Evolutionary conservation across 2,329 filamentous ascomycete species (phyloP), one percentile per base, ranked within the genome.

Genomic region (Botrytis byssoidea): DNA sequence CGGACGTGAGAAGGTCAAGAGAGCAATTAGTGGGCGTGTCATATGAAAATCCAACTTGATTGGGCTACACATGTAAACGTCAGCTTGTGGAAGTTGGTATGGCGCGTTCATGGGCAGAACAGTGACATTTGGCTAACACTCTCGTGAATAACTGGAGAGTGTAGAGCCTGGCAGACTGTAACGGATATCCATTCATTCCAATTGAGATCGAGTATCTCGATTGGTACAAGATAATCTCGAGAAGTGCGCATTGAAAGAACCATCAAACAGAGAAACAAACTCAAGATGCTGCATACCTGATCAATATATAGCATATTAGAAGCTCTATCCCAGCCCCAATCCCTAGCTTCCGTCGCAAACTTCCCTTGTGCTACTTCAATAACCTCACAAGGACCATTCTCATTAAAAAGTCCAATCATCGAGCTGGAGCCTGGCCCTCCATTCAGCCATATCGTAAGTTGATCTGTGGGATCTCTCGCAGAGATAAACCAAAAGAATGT

Each of bases 41-140:
- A 79, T 88, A 90, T 2, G 90, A 92, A 76, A 92, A 90, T 40
- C 89, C 88, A 67, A 93, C 88, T 82, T 93, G 90, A 75, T 90
- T 90, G 37, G 90, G 90, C 87, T 94, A 51, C 7, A n/a, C 18
- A 81, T 81, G 81, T 71, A 84, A 83, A 70, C 16, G 74, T 80
- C 75, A 79, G 77, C 48, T 57, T 69, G 22, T 20, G 42, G 40
- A 32, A 44, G 16, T 48, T 9, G 22, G 40, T 65, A 7, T 9
- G n/a, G 29, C 48, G n/a, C 60, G 22, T 44, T 25, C n/a, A 55
- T 42, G 46, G 55, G 16, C n/a, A 42, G 40, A 72, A 42, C 59
- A 42, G 16, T 16, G 18, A 2, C 12, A 12, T 42, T 25, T 42
- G n/a, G 16, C 16, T 10, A 57, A 69, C 25, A 12, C 16, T 66